Conservation (phyloP, 2,329 filamentous ascomycete genomes). For the Penicillium sumatraense region DNA sequence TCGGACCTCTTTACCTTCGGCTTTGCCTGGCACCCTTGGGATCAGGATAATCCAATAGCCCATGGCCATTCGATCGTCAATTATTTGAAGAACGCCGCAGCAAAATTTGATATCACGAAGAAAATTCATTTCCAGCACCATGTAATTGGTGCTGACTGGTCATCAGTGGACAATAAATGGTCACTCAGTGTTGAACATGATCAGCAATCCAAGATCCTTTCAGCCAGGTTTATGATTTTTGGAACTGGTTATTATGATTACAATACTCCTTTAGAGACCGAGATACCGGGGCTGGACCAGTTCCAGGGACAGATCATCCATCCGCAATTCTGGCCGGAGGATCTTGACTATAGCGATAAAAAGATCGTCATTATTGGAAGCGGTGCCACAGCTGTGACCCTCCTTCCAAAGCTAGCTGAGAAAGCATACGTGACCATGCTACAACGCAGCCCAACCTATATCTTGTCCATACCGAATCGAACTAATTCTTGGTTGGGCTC, state of each 20-base stretch:
- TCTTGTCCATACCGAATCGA: conserved; percentile 56
- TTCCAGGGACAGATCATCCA: conserved; percentile 68
- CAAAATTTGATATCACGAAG: conserved; percentile 12
- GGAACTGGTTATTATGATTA: conserved; percentile 75
- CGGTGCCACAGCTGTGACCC: conserved; percentile 76
- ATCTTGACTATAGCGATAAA: conserved; percentile 67
- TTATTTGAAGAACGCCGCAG: conserved; percentile 6
- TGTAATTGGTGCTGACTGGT: conserved; percentile 57
- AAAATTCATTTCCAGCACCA: conserved; percentile 49
- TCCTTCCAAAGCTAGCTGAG: conserved; percentile 70
- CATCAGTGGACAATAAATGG: conserved; percentile 57
- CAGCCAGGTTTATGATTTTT: conserved; percentile 55
- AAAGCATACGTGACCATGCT: conserved; percentile 73
- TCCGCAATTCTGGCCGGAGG: conserved; percentile 74
- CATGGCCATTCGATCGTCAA: conserved; percentile 35
- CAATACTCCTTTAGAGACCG: conserved; percentile 59
- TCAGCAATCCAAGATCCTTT: conserved; percentile 26
- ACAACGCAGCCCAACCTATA: conserved; percentile 74
- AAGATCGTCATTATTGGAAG: conserved; percentile 72
- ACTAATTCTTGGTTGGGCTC: conserved; percentile 30
- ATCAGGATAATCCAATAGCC: conserved; percentile 51
- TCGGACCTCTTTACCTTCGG: conserved; percentile 61
- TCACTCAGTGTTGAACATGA: conserved; percentile 45
- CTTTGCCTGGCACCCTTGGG: conserved; percentile 71
- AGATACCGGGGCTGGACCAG: conserved; percentile 67